These are phyloP conservation scores for Candida stauntonica DNA, from an alignment of 805 yeast genomes.

Conservation along the genomic window DNA sequence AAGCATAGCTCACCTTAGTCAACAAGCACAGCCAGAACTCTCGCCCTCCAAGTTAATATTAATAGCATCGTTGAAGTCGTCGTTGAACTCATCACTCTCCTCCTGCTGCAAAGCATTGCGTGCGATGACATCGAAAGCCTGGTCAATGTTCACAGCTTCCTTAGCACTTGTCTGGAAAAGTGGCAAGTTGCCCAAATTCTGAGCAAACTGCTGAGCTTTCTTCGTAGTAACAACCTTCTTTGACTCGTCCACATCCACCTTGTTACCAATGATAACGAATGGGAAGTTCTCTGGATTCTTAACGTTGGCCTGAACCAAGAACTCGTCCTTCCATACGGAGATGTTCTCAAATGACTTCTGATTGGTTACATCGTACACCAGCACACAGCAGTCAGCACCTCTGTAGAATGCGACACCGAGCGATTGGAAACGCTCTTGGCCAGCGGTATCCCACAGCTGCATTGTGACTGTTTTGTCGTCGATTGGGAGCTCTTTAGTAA, in stretches of 20 bases:
- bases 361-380: slow-evolving; percentile 94
- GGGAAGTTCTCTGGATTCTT: slow-evolving; percentile 94
- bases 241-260: slow-evolving; percentile 89
- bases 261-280: slow-evolving; percentile 91
- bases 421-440: slow-evolving; percentile 96
- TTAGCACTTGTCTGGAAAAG: slow-evolving; percentile 97
- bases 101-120: slow-evolving; percentile 95
- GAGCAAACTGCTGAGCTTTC: slow-evolving; percentile 58
- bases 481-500: slow-evolving; percentile 82
- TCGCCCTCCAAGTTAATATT: slow-evolving; percentile 91
- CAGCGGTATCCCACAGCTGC: slow-evolving; percentile 98
- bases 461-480: slow-evolving; percentile 58
- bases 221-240: slow-evolving; percentile 66
- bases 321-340: slow-evolving; percentile 93
- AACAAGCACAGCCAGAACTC: slow-evolving; percentile 26
- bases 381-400: slow-evolving; percentile 97
- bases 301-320: slow-evolving; percentile 88
- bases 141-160: slow-evolving; percentile 91
- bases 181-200: slow-evolving; percentile 72
- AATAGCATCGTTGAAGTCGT: slow-evolving; percentile 94
- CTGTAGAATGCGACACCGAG: slow-evolving; percentile 95
- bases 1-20: too few species aligned
- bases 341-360: slow-evolving; percentile 87
- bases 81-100: slow-evolving; percentile 84
- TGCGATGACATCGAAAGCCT: slow-evolving; percentile 94